Base-by-base conservation (phyloP, 495 filamentous ascomycete species). In the Aspergillus affinis region DNA sequence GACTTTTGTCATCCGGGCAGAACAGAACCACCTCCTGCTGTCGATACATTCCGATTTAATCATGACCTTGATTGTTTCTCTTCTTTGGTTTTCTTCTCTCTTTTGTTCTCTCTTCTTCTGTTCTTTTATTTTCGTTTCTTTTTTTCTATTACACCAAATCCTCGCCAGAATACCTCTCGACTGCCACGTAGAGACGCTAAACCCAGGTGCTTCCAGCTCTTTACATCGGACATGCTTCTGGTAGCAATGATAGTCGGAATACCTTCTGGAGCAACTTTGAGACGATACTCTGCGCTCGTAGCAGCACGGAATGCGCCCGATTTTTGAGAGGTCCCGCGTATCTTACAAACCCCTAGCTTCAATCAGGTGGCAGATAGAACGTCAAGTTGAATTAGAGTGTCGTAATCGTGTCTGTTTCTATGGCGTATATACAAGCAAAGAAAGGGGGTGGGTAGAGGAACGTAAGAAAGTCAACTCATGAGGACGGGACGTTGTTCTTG, bases 401-500 rank as follows among this genome's bases (percentile, higher is more conserved):
- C 61, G 69, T 67, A 61, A 68, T 62, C 55, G 55, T 57, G 50
- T 55, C 32, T 63, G 63, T 51, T 57, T 65, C 53, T 55, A 67
- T 67, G 58, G 61, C 59, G 73, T 78, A 66, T 77, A 74, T 73
- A 77, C 60, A 67, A 62, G 46, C 41, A 49, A 57, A 32, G 51
- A 48, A 54, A 49, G 54, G 26, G 44, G 57, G 48, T 61, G n/a
- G n/a, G n/a, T n/a, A n/a, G n/a, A 2, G 13, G 9, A 41, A 15
- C 4, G 23, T 26, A 41, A 15, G 13, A 41, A 41, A 30, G n/a
- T 72, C 55, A 54, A 63, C 62, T 63, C 66, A 76, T 65, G 72
- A 69, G 36, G 74, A 65, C 23, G 71, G 68, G 36, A 71, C 62
- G 26, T 68, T 72, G 64, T 90, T 90, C 79, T 97, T 98, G 67